Conservation (phyloP, 2,329 filamentous ascomycete species). For the Pseudogymnoascus sp. region DNA sequence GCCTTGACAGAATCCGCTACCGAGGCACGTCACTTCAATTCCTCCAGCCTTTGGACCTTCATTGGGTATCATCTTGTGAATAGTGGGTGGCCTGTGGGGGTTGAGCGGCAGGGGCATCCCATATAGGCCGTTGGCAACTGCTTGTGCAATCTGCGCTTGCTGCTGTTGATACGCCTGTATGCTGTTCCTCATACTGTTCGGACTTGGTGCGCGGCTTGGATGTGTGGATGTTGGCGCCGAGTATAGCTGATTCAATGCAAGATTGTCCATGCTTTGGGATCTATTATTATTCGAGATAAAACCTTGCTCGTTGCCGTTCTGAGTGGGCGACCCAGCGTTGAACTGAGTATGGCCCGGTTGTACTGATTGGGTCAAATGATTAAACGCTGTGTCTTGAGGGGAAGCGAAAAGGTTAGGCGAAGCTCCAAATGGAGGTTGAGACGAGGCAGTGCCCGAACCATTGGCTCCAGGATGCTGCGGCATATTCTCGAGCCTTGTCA, state of each 20-base stretch:
- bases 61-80: constrained; percentile 74
- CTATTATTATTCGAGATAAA: constrained; percentile 49
- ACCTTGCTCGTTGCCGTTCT: constrained; percentile 52
- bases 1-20: constrained; percentile 69
- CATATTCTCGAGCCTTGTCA: constrained; percentile 68
- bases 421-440: constrained; percentile 45
- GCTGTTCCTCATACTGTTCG: constrained; percentile 45
- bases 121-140: constrained; percentile 42
- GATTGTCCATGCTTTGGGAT: constrained; percentile 56
- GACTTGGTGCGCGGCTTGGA: constrained; percentile 71
- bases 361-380: constrained; percentile 14
- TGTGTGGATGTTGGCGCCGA: constrained; percentile 66
- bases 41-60: constrained; percentile 78
- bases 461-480: constrained; percentile 19
- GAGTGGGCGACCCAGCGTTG: constrained; percentile 55
- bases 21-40: constrained; percentile 78
- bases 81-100: constrained; percentile 51
- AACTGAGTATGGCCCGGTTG: constrained; percentile 35
- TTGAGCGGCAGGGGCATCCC: constrained; percentile 41
- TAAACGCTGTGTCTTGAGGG: constrained; percentile 27
- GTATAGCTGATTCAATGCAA: constrained; percentile 56
- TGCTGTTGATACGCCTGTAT: constrained; percentile 35
- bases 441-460: constrained; percentile 28
- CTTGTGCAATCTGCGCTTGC: constrained; percentile 38
- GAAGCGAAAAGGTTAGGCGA: constrained; percentile 41